Evolutionary conservation across 1,284 basidiomycete genomes (phyloP), one percentile per base, ranked within the genome.

Genomic region (Sporisorium iseilematis-ciliati): DNA sequence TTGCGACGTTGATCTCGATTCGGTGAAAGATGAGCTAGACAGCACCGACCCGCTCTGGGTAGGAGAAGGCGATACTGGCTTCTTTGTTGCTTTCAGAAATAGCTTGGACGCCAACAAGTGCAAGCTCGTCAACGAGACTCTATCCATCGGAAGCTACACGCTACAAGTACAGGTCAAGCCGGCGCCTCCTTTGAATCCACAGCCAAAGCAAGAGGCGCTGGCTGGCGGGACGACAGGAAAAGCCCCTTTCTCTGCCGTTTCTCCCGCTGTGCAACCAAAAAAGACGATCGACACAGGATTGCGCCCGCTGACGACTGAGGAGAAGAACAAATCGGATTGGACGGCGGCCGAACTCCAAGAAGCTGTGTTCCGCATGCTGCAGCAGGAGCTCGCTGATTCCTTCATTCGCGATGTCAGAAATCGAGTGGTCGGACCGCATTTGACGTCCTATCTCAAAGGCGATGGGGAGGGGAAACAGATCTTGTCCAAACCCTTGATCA

Each of bases 361-460:
- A 8, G 87, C 88, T 42, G 92, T 92, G 3, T 87, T 89, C 73
- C 87, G 88, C 68, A 85, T 90, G 52, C 89, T 94, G 53, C 69
- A 91, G 49, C 87, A 86, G 41, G 92, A 94, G 80, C 87, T 95
- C 46, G 86, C 87, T 65, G 85, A 81, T 3, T 77, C 89, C 54
- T 87, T 94, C 56, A 87, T 90, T 84, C 90, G 89, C 84, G 93
- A 94, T 77, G 87, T 94, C 33, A 88, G 88, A 78, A 90, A 91
- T 45, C 88, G 90, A 8, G 84, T 93, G 4, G 89, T 93, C 12
- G 88, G 87, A 6, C 85, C 87, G 7, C 89, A 90, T 42, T 78
- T 93, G 49, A 87, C 88, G 67, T 87, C 88, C 70, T 82, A 91
- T 57, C 88, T 91, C 51, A 84, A 74, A 29, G 57, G 78, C 82